A percentile compares a stretch with the other conserved stretches of the same genome.
Conservation (phyloP, 2,329 filamentous ascomycete genomes). For the Emergomyces africanus region DNA sequence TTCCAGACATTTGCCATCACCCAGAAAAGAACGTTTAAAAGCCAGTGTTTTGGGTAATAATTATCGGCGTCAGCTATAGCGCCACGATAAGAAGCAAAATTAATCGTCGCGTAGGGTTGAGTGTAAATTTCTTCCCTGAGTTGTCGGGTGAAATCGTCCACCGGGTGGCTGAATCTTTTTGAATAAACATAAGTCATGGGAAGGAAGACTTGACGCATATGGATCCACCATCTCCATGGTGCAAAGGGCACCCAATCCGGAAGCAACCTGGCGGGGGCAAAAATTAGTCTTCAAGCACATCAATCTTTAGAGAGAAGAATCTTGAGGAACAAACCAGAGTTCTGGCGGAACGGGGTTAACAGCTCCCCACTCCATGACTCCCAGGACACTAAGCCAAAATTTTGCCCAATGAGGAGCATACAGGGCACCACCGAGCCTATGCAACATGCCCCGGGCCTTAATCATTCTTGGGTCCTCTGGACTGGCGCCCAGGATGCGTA, state of each 20-base stretch:
- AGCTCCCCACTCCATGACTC: slow-evolving; percentile 75
- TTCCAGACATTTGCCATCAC: slow-evolving; percentile 66
- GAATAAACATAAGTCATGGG: slow-evolving; percentile 88
- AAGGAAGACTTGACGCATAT: slow-evolving; percentile 92
- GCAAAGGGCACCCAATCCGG: slow-evolving; percentile 84
- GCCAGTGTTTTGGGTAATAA: slow-evolving; percentile 81
- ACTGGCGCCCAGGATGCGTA: slow-evolving; percentile 71
- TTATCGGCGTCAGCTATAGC: slow-evolving; percentile 70
- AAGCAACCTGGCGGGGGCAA: slow-evolving; percentile 41
- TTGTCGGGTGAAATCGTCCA: slow-evolving; percentile 58
- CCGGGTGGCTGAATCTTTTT: slow-evolving; percentile 62
- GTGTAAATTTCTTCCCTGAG: slow-evolving; percentile 73
- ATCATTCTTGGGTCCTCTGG: slow-evolving; percentile 75
- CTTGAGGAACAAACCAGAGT: slow-evolving; percentile 49
- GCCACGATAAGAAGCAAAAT: slow-evolving; percentile 69
- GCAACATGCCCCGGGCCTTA: slow-evolving; percentile 68
- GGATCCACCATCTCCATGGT: slow-evolving; percentile 96
- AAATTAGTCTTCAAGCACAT: slow-evolving; percentile 4
- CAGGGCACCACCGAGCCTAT: slow-evolving; percentile 73
- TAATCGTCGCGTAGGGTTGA: slow-evolving; percentile 62
- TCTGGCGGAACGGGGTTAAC: slow-evolving; percentile 93
- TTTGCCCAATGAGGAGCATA: slow-evolving; percentile 93
- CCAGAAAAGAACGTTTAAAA: slow-evolving; percentile 70
- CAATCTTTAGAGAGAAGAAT: not conserved
- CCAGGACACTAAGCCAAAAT: slow-evolving; percentile 80